Evolutionary conservation across 2,329 filamentous ascomycete genomes (phyloP), one percentile per base, ranked within the genome.

Genomic region (Pseudocercospora crystallina): DNA sequence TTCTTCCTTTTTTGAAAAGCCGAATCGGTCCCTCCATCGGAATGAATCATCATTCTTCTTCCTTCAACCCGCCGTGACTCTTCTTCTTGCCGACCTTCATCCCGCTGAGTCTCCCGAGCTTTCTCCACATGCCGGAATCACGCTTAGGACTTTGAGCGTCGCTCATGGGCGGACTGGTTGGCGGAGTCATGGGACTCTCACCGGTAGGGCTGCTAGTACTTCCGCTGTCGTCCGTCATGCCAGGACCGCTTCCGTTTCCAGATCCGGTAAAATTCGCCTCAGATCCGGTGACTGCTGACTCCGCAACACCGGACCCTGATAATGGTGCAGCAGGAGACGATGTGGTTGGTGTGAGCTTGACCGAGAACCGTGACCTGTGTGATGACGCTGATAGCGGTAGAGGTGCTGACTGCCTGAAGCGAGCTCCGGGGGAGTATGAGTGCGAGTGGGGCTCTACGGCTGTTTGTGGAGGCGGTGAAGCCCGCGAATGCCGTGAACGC

Each of bases 131-230:
- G 14, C 66, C 67, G 17, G 65, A 66, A 51, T 70, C 68, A 35
- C 67, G 59, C 49, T 66, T 65, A 8, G 63, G 62, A 43, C 62
- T 64, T 36, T 53, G 45, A 5, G 47, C 47, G 40, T 69, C 69
- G 53, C 65, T 64, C 44, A 61, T 81, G 0, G 86, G 86, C 31
- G 87, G 85, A 2, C 84, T 88, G 2, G 81, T 88, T 1, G 87
- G 87, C 0, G 87, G 87, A 3, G 87, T 90, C 76, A 89, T 84
- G 79, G 85, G 63, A 86, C 44, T 72, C 2, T 73, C 71, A 54
- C 61, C 64, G 51, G 59, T 57, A 36, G 63, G 66, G 52, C 83
- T 84, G 50, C 76, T 77, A n/a, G 79, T 77, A 54, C 79, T 80
- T 49, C 79, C 80, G 52, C 80, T 86, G 65, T 89, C 86, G 60